These are phyloP conservation scores for Macrocybe gigantea DNA, from an alignment of 768 basidiomycete species.

Conservation along the genomic window DNA sequence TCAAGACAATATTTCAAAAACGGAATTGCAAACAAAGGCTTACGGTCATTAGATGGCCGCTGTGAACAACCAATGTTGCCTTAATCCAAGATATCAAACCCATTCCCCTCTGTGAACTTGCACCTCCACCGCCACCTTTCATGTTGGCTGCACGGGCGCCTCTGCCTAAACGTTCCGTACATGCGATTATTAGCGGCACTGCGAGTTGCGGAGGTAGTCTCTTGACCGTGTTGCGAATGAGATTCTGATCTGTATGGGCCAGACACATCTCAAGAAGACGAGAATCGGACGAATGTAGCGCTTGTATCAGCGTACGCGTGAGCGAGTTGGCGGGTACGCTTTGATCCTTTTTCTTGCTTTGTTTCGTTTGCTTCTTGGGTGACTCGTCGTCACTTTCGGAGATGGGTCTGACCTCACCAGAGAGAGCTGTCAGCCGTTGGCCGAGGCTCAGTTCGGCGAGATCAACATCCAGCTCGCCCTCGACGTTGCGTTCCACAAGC, in stretches of 20 bases:
- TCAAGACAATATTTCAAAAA: constrained; percentile 6
- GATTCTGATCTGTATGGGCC: constrained; percentile 68
- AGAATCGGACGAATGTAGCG: constrained; percentile 90
- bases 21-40: constrained; percentile 21
- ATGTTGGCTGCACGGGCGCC: constrained; percentile 65
- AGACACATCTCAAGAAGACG: constrained; percentile 84
- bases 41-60: constrained; percentile 92
- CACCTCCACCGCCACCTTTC: constrained; percentile 75
- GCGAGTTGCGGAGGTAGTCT: constrained; percentile 84
- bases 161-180: constrained; percentile 83
- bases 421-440: constrained; percentile 76
- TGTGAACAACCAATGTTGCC: constrained; percentile 78
- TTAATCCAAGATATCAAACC: constrained; percentile 74
- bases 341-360: constrained; percentile 24
- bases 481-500: constrained; percentile 40
- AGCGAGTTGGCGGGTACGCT: constrained; percentile 73
- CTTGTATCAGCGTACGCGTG: constrained; percentile 92
- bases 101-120: constrained; percentile 70
- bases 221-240: constrained; percentile 85
- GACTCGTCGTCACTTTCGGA: constrained; percentile 39
- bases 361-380: constrained; percentile 17
- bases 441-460: constrained; percentile 90
- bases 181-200: constrained; percentile 78
- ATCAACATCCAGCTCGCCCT: constrained; percentile 74
- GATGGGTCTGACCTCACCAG: constrained; percentile 39